Evolutionary conservation across 495 filamentous ascomycete genomes (phyloP), one percentile per base, ranked within the genome.

Genomic region (Penicillium atrosanguineum): DNA sequence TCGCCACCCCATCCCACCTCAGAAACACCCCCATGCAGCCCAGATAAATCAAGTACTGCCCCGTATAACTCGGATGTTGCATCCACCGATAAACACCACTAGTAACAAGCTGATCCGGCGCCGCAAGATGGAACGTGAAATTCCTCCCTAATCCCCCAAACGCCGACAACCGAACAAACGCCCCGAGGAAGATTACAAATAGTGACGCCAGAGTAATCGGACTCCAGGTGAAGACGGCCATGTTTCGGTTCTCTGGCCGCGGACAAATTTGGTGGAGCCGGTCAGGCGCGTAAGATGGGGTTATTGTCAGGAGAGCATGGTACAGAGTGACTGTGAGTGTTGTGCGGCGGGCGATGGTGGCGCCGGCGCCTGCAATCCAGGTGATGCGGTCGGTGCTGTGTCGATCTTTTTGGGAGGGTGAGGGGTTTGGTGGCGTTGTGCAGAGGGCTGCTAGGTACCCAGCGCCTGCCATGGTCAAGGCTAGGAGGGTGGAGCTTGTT

Each of bases 21-120:
- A 71, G 26, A 34, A 57, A 68, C 7, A 73, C 52, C 4, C 60
- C 58, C 6, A 37, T 19, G 19, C 61, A 28, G 1, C 55, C 65
- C 21, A 62, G 23, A 16, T 58, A 19, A 20, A 64, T 56, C 42
- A 70, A n/a, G 12, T 56, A 15, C 4, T 69, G 26, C 0, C 71
- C 72, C 3, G 70, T 69, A 31, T 80, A 82, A 41, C 75, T 77
- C 4, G 77, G 75, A 54, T 82, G 74, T 50, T 77, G 77, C 12
- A 80, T 56, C 53, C 69, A 76, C 14, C 50, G 48, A 48, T 79
- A 79, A 14, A 79, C 50, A 0, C 78, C 77, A 1, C 57, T 63
- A 3, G 73, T 79, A 2, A 69, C 62, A 14, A 80, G 63, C 3
- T 56, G 50, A 44, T 72, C 70, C 19, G 79, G 79, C 36, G 66